These are phyloP conservation scores for Globisporangium parvum DNA, from an alignment of 352 stramenopile species.

Conservation along the genomic window DNA sequence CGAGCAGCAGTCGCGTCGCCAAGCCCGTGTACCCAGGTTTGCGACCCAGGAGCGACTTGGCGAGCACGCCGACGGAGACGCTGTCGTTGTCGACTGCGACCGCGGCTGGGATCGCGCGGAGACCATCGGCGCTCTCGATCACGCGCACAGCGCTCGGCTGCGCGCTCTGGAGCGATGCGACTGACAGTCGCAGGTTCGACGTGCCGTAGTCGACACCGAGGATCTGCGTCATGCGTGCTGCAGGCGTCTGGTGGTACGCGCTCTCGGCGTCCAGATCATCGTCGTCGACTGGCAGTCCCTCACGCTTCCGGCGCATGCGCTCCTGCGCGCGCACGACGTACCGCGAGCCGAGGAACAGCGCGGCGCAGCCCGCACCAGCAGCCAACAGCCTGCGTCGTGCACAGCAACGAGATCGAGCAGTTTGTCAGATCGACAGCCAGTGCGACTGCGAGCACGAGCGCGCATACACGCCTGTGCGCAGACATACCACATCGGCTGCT, in stretches of 20 bases:
- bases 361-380: conserved; percentile 32
- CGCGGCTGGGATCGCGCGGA: conserved; percentile 43
- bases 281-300: conserved; percentile 37
- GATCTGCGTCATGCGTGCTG: conserved; percentile 23
- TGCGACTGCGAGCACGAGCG: not conserved
- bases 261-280: conserved; percentile 14
- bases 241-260: not conserved
- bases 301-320: conserved; percentile 35
- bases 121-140: conserved; percentile 50
- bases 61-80: conserved; percentile 45
- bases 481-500: conserved; percentile 39
- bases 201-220: conserved; percentile 56
- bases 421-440: too few relatives aligned
- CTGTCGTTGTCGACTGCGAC: conserved; percentile 56
- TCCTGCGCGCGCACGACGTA: conserved; percentile 59
- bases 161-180: conserved; percentile 21
- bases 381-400: conserved; percentile 24
- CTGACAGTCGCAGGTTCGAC: conserved; percentile 41
- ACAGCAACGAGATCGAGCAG: not conserved
- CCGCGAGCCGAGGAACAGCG: conserved; percentile 44
- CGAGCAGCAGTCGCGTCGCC: conserved; percentile 46
- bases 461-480: not conserved
- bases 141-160: conserved; percentile 23
- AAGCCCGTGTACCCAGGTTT: conserved; percentile 51
- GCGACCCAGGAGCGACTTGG: conserved; percentile 38